Percentiles rank a stretch among this genome's conserved stretches.
phyloP scores from a whole-genome alignment of 116 monocot genomes.

The Posidonia oceanica region DNA sequence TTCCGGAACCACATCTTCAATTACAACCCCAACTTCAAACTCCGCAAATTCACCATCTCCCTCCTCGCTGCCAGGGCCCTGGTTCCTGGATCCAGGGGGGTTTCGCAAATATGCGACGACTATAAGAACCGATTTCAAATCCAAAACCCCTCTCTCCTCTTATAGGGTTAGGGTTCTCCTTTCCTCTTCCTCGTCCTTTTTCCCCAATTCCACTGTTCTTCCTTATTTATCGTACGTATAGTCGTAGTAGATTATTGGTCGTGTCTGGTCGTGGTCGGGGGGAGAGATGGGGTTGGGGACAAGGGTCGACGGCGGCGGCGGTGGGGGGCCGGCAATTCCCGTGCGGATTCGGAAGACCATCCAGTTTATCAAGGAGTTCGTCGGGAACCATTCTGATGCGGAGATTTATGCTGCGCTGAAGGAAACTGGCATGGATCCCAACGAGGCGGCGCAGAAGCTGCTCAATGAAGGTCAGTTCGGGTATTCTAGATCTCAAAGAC shows the following conservation, averaged over 20 bases:
- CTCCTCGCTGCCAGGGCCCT: no score
- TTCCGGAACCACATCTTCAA: no score
- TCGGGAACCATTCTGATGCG: slow-evolving; percentile 69
- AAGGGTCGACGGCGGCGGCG: slow-evolving; percentile 34
- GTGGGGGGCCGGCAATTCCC: slow-evolving; percentile 18
- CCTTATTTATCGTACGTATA: no score
- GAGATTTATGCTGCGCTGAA: slow-evolving; percentile 71
- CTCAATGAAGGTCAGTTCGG: slow-evolving; percentile 51
- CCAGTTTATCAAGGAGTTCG: slow-evolving; percentile 75
- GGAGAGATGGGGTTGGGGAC: slow-evolving; percentile 36
- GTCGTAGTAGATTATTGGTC: background rate
- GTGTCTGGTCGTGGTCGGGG: background rate
- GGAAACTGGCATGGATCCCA: slow-evolving; percentile 90
- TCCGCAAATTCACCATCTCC: no score
- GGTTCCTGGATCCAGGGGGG: no score
- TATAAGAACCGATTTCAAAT: no score
- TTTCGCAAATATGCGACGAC: no score
- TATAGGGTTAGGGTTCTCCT: slow-evolving; percentile 5
- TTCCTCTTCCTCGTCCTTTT: background rate
- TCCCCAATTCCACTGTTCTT: background rate
- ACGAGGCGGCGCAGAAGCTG: slow-evolving; percentile 75
- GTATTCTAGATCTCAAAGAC: background rate
- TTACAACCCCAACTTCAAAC: no score
- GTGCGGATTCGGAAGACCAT: slow-evolving; percentile 33
- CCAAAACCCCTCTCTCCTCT: background rate